Base-by-base conservation (phyloP, 192 early-diverging fungal genomes). In the Coemansia sp. region DNA sequence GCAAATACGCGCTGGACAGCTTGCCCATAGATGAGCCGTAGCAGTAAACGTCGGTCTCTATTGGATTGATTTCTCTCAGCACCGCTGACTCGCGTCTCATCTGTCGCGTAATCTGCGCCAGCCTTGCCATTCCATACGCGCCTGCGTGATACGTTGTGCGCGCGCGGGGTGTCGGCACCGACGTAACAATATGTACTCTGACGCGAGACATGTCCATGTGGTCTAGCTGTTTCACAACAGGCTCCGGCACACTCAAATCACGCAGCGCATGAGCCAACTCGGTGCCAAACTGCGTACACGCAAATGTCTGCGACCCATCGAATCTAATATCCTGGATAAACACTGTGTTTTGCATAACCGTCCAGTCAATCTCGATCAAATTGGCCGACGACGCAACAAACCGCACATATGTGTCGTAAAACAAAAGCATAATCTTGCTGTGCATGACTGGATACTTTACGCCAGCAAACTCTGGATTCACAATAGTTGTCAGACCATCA, bases 281-380 rank as follows among this genome's bases (percentile, higher is more conserved):
- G 6, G 37, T n/a, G 3, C 83, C 78, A 73, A 89, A 89, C 5
- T 59, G 58, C 0, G 78, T 78, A 0, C 75, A 26, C 1, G 49
- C 46, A 0, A 51, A 42, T 0, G 49, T 26, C 0, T 55, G 44
- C 2, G 19, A 42, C 11, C 73, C 38, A 0, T 66, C 73, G 17
- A 73, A 38, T 2, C 76, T 71, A 46, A 89, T 81, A 50, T 89
- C 88, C 55, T 89, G 88, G 10, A 89, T 85, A 70, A 82, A 89
- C 20, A 89, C 61, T 4, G 83, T 83, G 66, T 89, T 89, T 8
- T 84, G 81, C 12, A 89, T 54, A 15, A 84, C 65, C 7, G 74
- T 57, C 81, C 86, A 89, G 65, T 89, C 88, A 21, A 69, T 49
- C 17, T 37, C 23, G 1, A 87, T 76, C 54, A 89, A 56, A 26